phyloP scores from a whole-genome alignment of 1,139 yeast species.

The Saccharomyces pastorianus region DNA sequence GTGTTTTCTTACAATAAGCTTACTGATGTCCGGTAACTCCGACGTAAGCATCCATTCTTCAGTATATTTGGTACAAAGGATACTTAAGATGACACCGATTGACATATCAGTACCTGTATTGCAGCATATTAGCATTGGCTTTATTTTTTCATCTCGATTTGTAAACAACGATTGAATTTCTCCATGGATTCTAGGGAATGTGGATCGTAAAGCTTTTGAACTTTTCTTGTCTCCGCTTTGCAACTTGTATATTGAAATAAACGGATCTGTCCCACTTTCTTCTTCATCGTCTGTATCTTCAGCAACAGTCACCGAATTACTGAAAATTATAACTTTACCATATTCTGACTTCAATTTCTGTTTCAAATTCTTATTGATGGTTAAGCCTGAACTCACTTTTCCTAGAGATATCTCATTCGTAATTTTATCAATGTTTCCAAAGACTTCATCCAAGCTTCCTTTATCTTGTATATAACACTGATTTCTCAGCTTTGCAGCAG shows the following conservation, averaged over 20 bases:
- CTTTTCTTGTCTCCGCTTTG: constrained; percentile 28
- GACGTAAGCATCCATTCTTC: constrained; percentile 34
- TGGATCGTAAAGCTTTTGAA: constrained; percentile 20
- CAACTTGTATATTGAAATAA: constrained; percentile 13
- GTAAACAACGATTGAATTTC: neutral
- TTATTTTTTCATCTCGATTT: neutral
- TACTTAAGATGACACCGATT: constrained; percentile 48
- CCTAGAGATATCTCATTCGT: constrained; percentile 22
- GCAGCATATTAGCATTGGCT: constrained; percentile 42
- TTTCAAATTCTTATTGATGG: constrained; percentile 7
- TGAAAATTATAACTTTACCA: constrained; percentile 16
- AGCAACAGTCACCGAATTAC: constrained; percentile 11
- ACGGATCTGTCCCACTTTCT: neutral
- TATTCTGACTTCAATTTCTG: constrained; percentile 10
- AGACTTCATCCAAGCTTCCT: constrained; percentile 6
- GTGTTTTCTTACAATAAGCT: constrained; percentile 50
- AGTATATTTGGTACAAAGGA: constrained; percentile 43
- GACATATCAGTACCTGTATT: constrained; percentile 62
- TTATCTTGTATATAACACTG: neutral
- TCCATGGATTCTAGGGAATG: constrained; percentile 16
- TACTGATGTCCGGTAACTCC: constrained; percentile 31
- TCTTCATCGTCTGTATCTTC: neutral
- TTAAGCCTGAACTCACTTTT: constrained; percentile 10
- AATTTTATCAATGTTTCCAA: constrained; percentile 13
- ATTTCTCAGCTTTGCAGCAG: neutral